Percentiles rank a stretch among this genome's conserved stretches.
Evolutionary conservation across 2,329 filamentous ascomycete species (phyloP).

Genomic region (Fusarium sacchari): DNA sequence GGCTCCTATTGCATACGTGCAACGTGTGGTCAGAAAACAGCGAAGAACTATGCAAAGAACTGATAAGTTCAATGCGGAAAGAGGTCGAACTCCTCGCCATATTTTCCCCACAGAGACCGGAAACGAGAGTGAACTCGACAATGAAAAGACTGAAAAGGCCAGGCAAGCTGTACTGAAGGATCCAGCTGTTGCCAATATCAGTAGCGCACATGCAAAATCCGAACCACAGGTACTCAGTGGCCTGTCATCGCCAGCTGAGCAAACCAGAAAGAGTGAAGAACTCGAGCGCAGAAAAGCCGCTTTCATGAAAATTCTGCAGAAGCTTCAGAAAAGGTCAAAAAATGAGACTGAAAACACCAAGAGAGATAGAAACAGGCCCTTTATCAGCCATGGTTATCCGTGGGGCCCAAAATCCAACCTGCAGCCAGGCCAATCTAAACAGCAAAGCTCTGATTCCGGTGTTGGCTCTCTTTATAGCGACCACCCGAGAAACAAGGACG

Average conservation of each 20-base stretch:
- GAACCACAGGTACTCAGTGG: not conserved
- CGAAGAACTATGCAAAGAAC: slow-evolving; percentile 7
- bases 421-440: not conserved
- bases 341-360: not conserved
- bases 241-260: not conserved
- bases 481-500: slow-evolving; percentile 1
- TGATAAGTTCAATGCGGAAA: not conserved
- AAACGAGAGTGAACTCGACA: not conserved
- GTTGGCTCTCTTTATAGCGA: not conserved
- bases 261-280: not conserved
- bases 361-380: not conserved
- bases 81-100: not conserved
- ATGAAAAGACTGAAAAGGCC: slow-evolving; percentile 1
- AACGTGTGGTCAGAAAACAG: slow-evolving; percentile 1
- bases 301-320: slow-evolving; percentile 45
- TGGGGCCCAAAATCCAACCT: not conserved
- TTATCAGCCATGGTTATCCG: not conserved
- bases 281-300: slow-evolving; percentile 31
- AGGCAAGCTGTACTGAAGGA: slow-evolving; percentile 30
- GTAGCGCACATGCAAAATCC: not conserved
- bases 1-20: slow-evolving; percentile 23
- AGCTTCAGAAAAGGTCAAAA: slow-evolving; percentile 31
- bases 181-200: slow-evolving; percentile 26
- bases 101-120: not conserved
- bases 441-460: slow-evolving; percentile 12